Percentiles rank a stretch among this genome's conserved stretches.
phyloP scores from a whole-genome alignment of 2,329 filamentous ascomycete species.

The Scedosporium minutisporum region DNA sequence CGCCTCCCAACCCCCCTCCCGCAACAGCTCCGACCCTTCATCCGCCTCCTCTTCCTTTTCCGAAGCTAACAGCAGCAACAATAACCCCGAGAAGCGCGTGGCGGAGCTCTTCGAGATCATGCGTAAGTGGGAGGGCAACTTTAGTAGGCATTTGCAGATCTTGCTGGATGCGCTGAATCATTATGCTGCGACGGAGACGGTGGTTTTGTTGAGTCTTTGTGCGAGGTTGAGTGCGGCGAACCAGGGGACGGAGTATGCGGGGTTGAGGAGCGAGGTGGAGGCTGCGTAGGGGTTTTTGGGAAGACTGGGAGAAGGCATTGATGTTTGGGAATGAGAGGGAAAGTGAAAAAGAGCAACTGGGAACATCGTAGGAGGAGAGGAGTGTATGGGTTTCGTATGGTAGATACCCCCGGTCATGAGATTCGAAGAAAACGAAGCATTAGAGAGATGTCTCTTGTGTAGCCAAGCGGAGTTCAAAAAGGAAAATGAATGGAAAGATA shows the following conservation, averaged over 20 bases:
- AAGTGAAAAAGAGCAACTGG: neutral
- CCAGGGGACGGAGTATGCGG: constrained; percentile 60
- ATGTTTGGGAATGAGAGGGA: neutral
- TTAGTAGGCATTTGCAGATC: constrained; percentile 85
- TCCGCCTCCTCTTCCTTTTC: constrained; percentile 22
- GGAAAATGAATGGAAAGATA: too few relatives aligned
- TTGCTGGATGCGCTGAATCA: constrained; percentile 92
- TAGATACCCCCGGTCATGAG: neutral
- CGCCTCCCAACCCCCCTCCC: constrained; percentile 22
- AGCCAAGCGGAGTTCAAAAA: neutral
- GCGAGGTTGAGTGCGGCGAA: constrained; percentile 73
- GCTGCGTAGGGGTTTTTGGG: constrained; percentile 11
- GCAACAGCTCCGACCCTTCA: constrained; percentile 19
- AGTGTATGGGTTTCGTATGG: neutral
- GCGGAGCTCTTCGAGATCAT: constrained; percentile 69
- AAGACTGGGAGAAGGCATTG: neutral
- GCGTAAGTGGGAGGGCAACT: constrained; percentile 86
- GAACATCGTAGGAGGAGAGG: too few relatives aligned
- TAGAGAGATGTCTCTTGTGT: too few relatives aligned
- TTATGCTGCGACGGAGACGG: constrained; percentile 93
- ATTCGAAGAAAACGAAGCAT: neutral
- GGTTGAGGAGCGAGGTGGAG: constrained; percentile 50
- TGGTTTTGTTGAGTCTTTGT: constrained; percentile 82
- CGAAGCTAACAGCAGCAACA: constrained; percentile 23
- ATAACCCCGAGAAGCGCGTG: constrained; percentile 22